Base-by-base conservation (phyloP, 2,329 filamentous ascomycete genomes). In the Chaetomium strumarium region DNA sequence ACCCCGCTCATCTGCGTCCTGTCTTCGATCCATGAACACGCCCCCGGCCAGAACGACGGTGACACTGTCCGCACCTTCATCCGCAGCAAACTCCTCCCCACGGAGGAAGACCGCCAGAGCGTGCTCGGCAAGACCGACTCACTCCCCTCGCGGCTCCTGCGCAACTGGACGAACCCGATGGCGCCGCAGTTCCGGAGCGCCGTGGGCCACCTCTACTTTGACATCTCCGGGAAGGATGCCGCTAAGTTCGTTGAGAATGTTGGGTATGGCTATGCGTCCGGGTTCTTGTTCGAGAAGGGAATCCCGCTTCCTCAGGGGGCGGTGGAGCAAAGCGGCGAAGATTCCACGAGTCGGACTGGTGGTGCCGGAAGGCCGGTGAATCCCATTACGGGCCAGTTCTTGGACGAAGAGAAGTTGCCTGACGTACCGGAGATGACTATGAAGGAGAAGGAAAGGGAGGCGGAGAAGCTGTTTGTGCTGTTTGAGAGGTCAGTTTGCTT, bases 201-300 rank as follows among this genome's bases (percentile, higher is more conserved):
- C 16, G 85, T 95, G 48, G 88, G 87, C 0, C 78, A 85, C 30
- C 75, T 99, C 20, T 79, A 96, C 56, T 99, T 95, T 66, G 87
- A 95, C 58, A 76, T 97, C 29, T 96, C 90, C 0, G 86, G 85
- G 58, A 87, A 84, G 61, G 84, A 96, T 62, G 81, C 91, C 0
- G 79, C 78, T 14, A 86, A 77, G 30, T 93, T 96, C 63, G 87
- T 97, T 0, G 79, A 88, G 47, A 96, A 96, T 60, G 88, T 99
- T 12, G 93, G 93, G 0, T 99, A 96, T 65, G 93, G 93, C 0
- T 96, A 88, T 64, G 93, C 93, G 0, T 88, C 90, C 0, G 93
- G 93, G 0, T 96, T 93, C 66, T 73, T 99, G 14, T 85, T 91
- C 71, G 85, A 87, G 57, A 87, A 92, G 57, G 88, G 93, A 51